Evolutionary conservation across 768 basidiomycete genomes (phyloP).

Genomic region (Daedaleopsis sinensis): DNA sequence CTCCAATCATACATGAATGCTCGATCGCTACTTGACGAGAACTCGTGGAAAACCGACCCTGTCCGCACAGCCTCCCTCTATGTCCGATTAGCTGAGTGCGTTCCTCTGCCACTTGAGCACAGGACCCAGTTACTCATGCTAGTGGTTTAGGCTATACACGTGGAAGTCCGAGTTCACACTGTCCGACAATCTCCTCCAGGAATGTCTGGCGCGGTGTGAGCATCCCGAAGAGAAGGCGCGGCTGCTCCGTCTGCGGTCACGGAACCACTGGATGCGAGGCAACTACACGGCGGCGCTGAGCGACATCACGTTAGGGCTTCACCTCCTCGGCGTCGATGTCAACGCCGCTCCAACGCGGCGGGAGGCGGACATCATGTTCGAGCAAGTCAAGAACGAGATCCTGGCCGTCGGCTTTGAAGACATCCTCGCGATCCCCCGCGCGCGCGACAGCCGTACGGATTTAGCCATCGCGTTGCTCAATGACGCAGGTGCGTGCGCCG

Average conservation of each 20-base stretch:
- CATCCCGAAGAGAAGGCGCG: conserved; percentile 58
- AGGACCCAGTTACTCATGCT: neutral
- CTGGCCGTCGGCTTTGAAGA: conserved; percentile 70
- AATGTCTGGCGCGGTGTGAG: conserved; percentile 53
- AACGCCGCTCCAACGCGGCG: conserved; percentile 52
- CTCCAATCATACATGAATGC: conserved; percentile 65
- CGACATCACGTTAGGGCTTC: conserved; percentile 62
- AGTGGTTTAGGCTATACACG: conserved; percentile 50
- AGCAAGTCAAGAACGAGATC: conserved; percentile 71
- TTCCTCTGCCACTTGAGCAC: conserved; percentile 13
- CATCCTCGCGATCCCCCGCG: conserved; percentile 63
- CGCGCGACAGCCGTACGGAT: conserved; percentile 59
- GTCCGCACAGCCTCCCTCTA: conserved; percentile 53
- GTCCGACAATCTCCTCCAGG: conserved; percentile 55
- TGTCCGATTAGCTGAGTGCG: conserved; percentile 64
- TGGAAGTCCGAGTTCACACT: conserved; percentile 65
- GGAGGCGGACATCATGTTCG: conserved; percentile 67
- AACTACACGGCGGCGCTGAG: conserved; percentile 57
- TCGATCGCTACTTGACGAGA: conserved; percentile 50
- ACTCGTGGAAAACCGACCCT: conserved; percentile 56
- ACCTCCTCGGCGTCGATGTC: conserved; percentile 63
- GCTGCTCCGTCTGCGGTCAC: conserved; percentile 60
- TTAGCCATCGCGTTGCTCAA: conserved; percentile 68
- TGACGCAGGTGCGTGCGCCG: conserved; percentile 54
- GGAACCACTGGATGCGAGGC: conserved; percentile 64